These are phyloP conservation scores for Stephania cephalantha DNA, from an alignment of 164 flowering plant genomes.

Conservation along the genomic window DNA sequence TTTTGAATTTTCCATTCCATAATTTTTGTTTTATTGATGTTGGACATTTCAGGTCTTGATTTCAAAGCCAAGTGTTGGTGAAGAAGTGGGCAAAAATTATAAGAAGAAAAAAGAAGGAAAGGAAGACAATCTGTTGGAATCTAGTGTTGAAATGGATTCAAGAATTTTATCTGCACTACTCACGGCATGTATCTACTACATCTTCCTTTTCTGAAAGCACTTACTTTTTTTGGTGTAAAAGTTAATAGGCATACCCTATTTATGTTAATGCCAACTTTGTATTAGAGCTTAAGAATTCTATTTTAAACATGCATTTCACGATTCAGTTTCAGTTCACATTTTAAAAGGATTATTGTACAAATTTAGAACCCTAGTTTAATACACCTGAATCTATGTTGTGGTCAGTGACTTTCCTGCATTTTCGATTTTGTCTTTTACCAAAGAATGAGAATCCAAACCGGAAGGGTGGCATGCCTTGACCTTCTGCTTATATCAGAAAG, in stretches of 20 bases:
- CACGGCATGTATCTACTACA: conserved; percentile 44
- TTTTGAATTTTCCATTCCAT: neutral
- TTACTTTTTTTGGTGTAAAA: neutral
- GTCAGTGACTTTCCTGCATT: too few relatives aligned
- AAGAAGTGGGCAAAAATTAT: conserved; percentile 28
- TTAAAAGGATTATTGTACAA: too few relatives aligned
- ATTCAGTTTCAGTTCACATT: too few relatives aligned
- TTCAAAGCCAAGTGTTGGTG: conserved; percentile 37
- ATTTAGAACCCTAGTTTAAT: too few relatives aligned
- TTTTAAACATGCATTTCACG: too few relatives aligned
- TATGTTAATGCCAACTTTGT: too few relatives aligned
- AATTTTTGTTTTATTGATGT: neutral
- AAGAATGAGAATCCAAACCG: too few relatives aligned
- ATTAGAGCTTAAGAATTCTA: too few relatives aligned
- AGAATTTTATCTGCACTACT: conserved; percentile 77
- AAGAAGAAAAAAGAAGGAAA: conserved; percentile 26
- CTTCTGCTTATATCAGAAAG: too few relatives aligned
- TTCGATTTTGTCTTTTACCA: too few relatives aligned
- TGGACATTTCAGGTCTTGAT: conserved; percentile 54
- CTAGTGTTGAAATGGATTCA: conserved; percentile 83
- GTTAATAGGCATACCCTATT: neutral
- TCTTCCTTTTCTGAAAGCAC: neutral
- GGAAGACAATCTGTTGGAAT: conserved; percentile 30
- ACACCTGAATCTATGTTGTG: too few relatives aligned
- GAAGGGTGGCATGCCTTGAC: too few relatives aligned